Base-by-base conservation (phyloP, 495 filamentous ascomycete genomes). In the Penicillium taxi region DNA sequence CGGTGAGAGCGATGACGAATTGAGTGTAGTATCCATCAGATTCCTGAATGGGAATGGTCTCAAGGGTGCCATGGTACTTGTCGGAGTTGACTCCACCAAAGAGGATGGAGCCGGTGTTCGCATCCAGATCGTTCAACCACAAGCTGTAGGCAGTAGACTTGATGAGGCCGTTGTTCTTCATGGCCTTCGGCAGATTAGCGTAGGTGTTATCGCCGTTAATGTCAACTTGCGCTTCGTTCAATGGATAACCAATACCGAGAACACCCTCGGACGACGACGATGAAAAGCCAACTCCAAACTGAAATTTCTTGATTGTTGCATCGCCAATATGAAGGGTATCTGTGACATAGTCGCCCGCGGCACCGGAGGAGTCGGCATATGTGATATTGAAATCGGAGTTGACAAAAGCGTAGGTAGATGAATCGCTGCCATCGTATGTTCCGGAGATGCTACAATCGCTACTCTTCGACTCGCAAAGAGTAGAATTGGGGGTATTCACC, bases 1-100 rank as follows among this genome's bases (percentile, higher is more conserved):
- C 71, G 5, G 84, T 95, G 15, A 96, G 59, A 8, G 82, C 85
- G 56, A 96, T 81, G 44, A 89, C 55, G 55, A 96, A 87, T 47
- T 90, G 81, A n/a, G 73, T 62, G 47, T 75, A 85, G 32, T 63
- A 48, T 7, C 76, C 75, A 12, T 55, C 56, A 48, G 70, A 59
- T 30, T 67, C 66, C 38, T 84, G 73, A 41, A 96, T 73, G 5
- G 90, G 90, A 1, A 96, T 64, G 2, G 81, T 90, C 30, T 75
- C 56, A 4, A 98, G 76, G 2, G 64, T 45, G 16, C 85, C 87
- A 5, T 59, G 61, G 58, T 80, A 96, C 49, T 89, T 86, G 21
- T 69, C 80, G 1, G 79, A 81, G 59, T 98, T 83, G 35, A 98
- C 78, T 31, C 91, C 91, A 17, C 91, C 91, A 48, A 98, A 98